phyloP scores from a whole-genome alignment of 179 eudicot species.

The Spinacia oleracea region DNA sequence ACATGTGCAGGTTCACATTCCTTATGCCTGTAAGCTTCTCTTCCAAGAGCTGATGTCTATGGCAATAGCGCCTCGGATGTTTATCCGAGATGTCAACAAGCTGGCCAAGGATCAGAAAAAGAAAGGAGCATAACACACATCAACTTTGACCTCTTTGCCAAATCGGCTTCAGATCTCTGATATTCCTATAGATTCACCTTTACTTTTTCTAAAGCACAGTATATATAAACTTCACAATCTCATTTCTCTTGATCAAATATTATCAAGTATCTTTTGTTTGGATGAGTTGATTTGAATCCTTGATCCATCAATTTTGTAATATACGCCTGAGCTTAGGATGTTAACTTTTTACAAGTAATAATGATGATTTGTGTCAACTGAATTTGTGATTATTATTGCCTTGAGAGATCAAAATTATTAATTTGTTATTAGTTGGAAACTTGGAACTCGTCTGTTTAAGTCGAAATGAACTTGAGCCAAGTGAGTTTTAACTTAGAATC shows the following conservation, averaged over 20 bases:
- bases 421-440: no score
- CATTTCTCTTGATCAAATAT: background rate
- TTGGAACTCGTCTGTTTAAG: no score
- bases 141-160: no score
- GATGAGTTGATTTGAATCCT: background rate
- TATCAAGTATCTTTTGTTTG: background rate
- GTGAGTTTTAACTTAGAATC: no score
- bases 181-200: background rate
- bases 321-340: background rate
- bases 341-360: no score
- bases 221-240: background rate
- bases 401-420: no score
- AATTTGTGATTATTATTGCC: no score
- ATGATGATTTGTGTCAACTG: no score
- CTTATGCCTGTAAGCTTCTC: conserved; percentile 91
- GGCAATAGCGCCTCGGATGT: conserved; percentile 99
- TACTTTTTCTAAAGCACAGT: background rate
- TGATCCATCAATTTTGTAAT: conserved; percentile 12
- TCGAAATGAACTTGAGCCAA: no score
- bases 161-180: background rate
- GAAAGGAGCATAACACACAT: conserved; percentile 45
- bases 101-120: conserved; percentile 59
- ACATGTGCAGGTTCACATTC: conserved; percentile 73
- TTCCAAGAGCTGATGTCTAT: conserved; percentile 98
- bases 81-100: conserved; percentile 69